These are phyloP conservation scores for Mycena leptocephala DNA, from an alignment of 768 basidiomycete genomes.

Conservation along the genomic window DNA sequence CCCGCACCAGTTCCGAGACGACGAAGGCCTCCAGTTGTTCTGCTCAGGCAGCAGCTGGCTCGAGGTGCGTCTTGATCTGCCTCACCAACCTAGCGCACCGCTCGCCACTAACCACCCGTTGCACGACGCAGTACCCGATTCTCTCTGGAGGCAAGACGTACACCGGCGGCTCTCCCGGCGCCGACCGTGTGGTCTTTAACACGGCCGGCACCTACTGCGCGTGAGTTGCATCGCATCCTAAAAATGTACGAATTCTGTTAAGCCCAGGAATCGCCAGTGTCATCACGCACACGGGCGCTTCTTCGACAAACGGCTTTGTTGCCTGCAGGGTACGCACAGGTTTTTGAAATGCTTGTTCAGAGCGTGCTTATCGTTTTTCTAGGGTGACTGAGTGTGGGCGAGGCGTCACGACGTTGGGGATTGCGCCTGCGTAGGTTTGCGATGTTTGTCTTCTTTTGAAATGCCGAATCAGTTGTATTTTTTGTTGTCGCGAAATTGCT, in stretches of 20 bases:
- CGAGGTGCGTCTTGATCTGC: conserved; percentile 26
- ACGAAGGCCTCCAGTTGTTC: conserved; percentile 38
- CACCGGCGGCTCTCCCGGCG: conserved; percentile 42
- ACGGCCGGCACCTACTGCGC: conserved; percentile 44
- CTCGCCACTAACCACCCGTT: background rate
- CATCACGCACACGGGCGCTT: conserved; percentile 42
- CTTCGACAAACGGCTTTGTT: conserved; percentile 36
- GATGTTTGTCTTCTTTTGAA: no score
- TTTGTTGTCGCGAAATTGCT: no score
- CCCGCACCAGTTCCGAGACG: conserved; percentile 41
- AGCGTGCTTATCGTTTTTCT: background rate
- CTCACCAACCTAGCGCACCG: no score
- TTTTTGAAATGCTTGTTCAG: background rate
- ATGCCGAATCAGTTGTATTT: no score
- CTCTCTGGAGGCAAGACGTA: conserved; percentile 34
- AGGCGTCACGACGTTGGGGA: no score
- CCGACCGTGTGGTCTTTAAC: conserved; percentile 44
- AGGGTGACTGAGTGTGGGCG: background rate
- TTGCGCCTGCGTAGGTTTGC: no score
- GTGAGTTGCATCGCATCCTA: conserved; percentile 27
- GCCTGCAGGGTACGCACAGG: conserved; percentile 31
- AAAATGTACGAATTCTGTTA: background rate
- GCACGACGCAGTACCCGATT: conserved; percentile 35
- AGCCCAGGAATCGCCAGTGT: conserved; percentile 22
- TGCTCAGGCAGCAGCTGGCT: conserved; percentile 36